Conservation (phyloP, 805 yeast genomes). For the Yamadazyma tumulicola region DNA sequence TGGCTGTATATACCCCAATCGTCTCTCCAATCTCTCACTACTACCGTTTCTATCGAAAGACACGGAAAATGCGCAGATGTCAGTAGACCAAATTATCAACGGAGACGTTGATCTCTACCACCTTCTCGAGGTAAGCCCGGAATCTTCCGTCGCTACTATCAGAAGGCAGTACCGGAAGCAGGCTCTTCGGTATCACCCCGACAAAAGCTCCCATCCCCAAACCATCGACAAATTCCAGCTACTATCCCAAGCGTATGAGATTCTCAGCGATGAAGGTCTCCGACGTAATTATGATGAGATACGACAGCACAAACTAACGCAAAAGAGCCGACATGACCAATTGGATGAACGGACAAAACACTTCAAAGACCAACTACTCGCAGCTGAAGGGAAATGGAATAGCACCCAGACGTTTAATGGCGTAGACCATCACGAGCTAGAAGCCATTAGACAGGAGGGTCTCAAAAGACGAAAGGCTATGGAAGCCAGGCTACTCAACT, state of each 20-base stretch:
- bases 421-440: constrained; percentile 9
- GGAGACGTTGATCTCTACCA: constrained; percentile 28
- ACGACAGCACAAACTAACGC: constrained; percentile 13
- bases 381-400: constrained; percentile 16
- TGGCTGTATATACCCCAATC: too few species aligned
- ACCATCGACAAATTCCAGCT: constrained; percentile 27
- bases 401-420: constrained; percentile 5
- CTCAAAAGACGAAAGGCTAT: constrained; percentile 18
- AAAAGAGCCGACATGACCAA: constrained; percentile 10
- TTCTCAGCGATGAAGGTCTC: constrained; percentile 23
- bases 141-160: constrained; percentile 22
- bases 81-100: constrained; percentile 13
- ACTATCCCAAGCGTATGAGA: constrained; percentile 27
- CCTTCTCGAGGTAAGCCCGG: constrained; percentile 19
- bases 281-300: constrained; percentile 30
- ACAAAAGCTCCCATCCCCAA: constrained; percentile 29
- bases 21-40: too few species aligned
- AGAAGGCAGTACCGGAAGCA: constrained; percentile 27
- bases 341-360: constrained; percentile 20
- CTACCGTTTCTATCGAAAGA: too few species aligned
- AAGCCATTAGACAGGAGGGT: constrained; percentile 25
- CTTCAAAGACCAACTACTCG: constrained; percentile 28
- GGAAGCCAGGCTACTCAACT: constrained; percentile 16
- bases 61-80: too few species aligned
- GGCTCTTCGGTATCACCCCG: constrained; percentile 41